Percentiles rank a stretch among this genome's conserved stretches.
These are phyloP conservation scores for Periconia sp. DNA, from an alignment of 2,329 filamentous ascomycete species.

Conservation along the genomic window DNA sequence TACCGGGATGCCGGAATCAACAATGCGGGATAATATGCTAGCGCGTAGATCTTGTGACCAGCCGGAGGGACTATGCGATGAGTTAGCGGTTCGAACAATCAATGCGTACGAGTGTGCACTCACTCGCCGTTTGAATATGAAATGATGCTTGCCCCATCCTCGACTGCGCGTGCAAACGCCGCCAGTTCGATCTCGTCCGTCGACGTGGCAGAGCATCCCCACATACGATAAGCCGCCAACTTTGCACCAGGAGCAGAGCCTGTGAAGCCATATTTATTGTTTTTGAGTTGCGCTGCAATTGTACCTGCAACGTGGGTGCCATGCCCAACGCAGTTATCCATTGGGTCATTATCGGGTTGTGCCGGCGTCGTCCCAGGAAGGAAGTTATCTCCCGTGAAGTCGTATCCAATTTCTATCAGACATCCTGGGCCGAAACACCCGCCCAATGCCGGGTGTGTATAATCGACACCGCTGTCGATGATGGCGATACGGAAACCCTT, in stretches of 20 bases:
- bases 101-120: not conserved
- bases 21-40: slow-evolving; percentile 50
- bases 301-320: slow-evolving; percentile 64
- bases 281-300: slow-evolving; percentile 63
- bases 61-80: slow-evolving; percentile 17
- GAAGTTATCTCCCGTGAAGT: slow-evolving; percentile 62
- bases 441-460: slow-evolving; percentile 67
- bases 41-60: slow-evolving; percentile 48
- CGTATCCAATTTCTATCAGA: slow-evolving; percentile 63
- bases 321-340: slow-evolving; percentile 61
- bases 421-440: slow-evolving; percentile 67
- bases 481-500: slow-evolving; percentile 55
- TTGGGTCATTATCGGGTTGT: slow-evolving; percentile 57
- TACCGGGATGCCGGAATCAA: slow-evolving; percentile 56
- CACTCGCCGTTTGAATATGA: slow-evolving; percentile 21
- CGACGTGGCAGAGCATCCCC: slow-evolving; percentile 13
- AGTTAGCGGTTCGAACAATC: slow-evolving; percentile 1
- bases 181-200: slow-evolving; percentile 20
- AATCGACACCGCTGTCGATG: slow-evolving; percentile 58
- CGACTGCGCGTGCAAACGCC: slow-evolving; percentile 55
- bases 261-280: slow-evolving; percentile 7
- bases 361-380: slow-evolving; percentile 43
- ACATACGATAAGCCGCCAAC: slow-evolving; percentile 57
- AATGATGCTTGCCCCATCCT: slow-evolving; percentile 54
- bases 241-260: slow-evolving; percentile 48